A percentile compares a stretch with the other conserved stretches of the same genome.
Conservation (phyloP, 805 yeast species). For the Zygosaccharomyces gambellarensis region DNA sequence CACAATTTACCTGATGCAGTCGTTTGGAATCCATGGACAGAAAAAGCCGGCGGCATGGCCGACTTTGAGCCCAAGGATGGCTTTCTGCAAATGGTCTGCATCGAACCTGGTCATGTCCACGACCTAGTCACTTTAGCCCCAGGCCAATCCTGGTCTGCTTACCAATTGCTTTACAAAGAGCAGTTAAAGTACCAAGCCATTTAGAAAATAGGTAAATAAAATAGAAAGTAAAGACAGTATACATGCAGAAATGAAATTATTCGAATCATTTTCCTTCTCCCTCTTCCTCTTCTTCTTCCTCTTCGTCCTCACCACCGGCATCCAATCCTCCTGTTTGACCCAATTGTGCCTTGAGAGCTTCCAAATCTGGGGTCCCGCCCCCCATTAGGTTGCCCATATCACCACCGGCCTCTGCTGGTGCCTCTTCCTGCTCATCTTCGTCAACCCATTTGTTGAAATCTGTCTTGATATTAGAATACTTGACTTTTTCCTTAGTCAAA, state of each 20-base stretch:
- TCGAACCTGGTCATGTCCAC: slow-evolving; percentile 88
- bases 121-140: slow-evolving; percentile 59
- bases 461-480: slow-evolving; percentile 76
- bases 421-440: slow-evolving; percentile 85
- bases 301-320: slow-evolving; percentile 30
- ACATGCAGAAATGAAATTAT: not conserved
- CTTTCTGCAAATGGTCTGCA: slow-evolving; percentile 81
- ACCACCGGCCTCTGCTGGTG: slow-evolving; percentile 37
- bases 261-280: not conserved
- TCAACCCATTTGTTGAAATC: slow-evolving; percentile 98
- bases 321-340: slow-evolving; percentile 34
- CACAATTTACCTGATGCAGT: slow-evolving; percentile 63
- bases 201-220: slow-evolving; percentile 14
- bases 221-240: not conserved
- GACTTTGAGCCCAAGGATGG: slow-evolving; percentile 88
- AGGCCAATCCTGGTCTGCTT: slow-evolving; percentile 72
- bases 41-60: slow-evolving; percentile 73
- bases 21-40: slow-evolving; percentile 97
- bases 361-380: slow-evolving; percentile 29
- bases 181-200: slow-evolving; percentile 57
- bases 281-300: slow-evolving; percentile 30
- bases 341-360: slow-evolving; percentile 36
- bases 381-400: slow-evolving; percentile 31
- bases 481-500: slow-evolving; percentile 79
- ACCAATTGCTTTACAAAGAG: slow-evolving; percentile 56